phyloP scores from a whole-genome alignment of 257 asterid species.

The Ilex aquifolium region DNA sequence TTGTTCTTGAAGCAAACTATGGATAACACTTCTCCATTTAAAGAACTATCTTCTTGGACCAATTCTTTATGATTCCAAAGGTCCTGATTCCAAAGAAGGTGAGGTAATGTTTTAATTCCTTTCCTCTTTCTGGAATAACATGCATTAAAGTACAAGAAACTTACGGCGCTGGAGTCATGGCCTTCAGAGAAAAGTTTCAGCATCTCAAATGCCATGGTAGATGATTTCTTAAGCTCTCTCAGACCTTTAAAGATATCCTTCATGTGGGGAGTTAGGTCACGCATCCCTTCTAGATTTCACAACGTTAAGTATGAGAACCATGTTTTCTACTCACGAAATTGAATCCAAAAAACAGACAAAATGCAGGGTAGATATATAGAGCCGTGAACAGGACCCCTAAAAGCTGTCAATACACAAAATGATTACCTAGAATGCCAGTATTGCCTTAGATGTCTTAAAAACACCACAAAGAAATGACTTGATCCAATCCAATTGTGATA shows the following conservation, averaged over 20 bases:
- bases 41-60: slow-evolving; percentile 54
- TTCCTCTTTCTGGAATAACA: background rate
- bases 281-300: slow-evolving; percentile 56
- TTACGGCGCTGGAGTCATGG: slow-evolving; percentile 64
- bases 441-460: background rate
- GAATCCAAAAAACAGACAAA: background rate
- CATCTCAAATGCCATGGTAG: slow-evolving; percentile 64
- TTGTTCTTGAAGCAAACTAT: slow-evolving; percentile 48
- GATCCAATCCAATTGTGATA: too few relatives aligned
- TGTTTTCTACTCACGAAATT: background rate
- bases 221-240: slow-evolving; percentile 70
- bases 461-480: too few relatives aligned
- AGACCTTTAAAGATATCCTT: slow-evolving; percentile 70
- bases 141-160: slow-evolving; percentile 12
- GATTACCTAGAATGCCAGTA: background rate
- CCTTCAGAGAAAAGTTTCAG: slow-evolving; percentile 59
- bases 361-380: background rate
- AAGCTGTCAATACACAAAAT: background rate
- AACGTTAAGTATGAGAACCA: background rate
- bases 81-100: slow-evolving; percentile 43
- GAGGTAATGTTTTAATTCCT: background rate
- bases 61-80: slow-evolving; percentile 64
- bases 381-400: background rate
- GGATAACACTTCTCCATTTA: slow-evolving; percentile 62
- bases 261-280: slow-evolving; percentile 45